Percentiles rank a stretch among this genome's conserved stretches.
Evolutionary conservation across 176 grass and related monocot species (phyloP).

Genomic region (Guadua angustifolia): DNA sequence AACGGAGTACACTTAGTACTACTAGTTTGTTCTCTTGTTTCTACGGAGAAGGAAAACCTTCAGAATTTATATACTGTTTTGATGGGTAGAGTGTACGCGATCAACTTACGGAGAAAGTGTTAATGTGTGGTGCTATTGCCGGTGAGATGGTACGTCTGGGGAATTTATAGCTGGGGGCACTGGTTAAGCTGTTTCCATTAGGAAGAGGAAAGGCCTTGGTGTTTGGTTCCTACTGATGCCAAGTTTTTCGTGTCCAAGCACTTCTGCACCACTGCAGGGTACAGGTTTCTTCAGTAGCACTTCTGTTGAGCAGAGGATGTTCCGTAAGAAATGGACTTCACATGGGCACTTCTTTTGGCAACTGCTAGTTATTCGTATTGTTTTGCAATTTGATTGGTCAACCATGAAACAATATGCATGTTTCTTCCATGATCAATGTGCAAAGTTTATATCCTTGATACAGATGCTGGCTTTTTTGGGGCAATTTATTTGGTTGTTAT

Average conservation of each 20-base stretch:
- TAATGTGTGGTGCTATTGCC: slow-evolving; percentile 35
- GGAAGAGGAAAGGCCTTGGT: neutral
- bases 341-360: slow-evolving; percentile 5
- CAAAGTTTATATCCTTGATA: neutral
- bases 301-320: slow-evolving; percentile 29
- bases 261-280: slow-evolving; percentile 21
- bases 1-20: slow-evolving; percentile 41
- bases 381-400: slow-evolving; percentile 19
- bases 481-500: neutral
- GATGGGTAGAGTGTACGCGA: slow-evolving; percentile 32
- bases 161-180: slow-evolving; percentile 13
- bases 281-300: neutral
- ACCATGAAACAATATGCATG: slow-evolving; percentile 24
- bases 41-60: slow-evolving; percentile 14
- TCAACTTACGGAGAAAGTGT: slow-evolving; percentile 36
- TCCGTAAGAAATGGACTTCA: slow-evolving; percentile 15
- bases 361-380: neutral
- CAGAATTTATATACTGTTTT: neutral
- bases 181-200: neutral
- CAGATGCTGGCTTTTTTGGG: neutral
- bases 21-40: neutral
- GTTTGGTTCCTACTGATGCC: slow-evolving; percentile 7
- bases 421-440: slow-evolving; percentile 24
- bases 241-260: slow-evolving; percentile 15
- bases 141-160: neutral